Evolutionary conservation across 305 asterid genomes (phyloP), one percentile per base, ranked within the genome.

Genomic region (Fraxinus albicans): DNA sequence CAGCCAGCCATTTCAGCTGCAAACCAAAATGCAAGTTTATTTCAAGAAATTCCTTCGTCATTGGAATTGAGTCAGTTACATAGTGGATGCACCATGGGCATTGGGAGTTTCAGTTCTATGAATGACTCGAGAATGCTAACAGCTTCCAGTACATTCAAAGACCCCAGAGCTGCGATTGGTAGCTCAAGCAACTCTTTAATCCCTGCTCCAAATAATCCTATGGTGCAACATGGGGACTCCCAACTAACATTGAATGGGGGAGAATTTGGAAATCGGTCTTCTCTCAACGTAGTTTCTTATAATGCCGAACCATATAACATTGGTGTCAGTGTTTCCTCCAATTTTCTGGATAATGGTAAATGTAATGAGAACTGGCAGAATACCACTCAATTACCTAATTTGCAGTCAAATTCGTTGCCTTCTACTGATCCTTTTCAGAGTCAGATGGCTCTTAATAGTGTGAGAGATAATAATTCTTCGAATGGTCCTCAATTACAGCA

Each of bases 51-150:
- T 4, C 91, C 91, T 0, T 86, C 91, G 0, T 90, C 98, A 2
- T 79, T 94, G 85, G 97, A 92, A 84, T 89, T 93, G 63, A 95
- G 92, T 87, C 97, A 94, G 75, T 80, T 95, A 47, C 95, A 86
- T 87, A 91, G 77, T 67, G 90, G 86, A 80, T 47, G 87, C 72
- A 35, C 84, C 73, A 21, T 88, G 1, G 81, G 12, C 81, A 74
- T 84, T 38, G 83, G 83, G 34, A 88, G 78, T 70, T 88, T 87
- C 84, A 88, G 82, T 67, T 83, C 82, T 2, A 35, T 91, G 1
- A 90, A 92, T 27, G 89, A 90, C 74, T 89, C 93, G 2, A 86
- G 90, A 79, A 83, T 89, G 78, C 89, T 90, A 47, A 79, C 83
- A 31, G 21, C 88, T 82, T 84, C 88, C 77, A 83, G 79, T 81